phyloP scores from a whole-genome alignment of 2,329 filamentous ascomycete species.

The Diplocarpon rosae region DNA sequence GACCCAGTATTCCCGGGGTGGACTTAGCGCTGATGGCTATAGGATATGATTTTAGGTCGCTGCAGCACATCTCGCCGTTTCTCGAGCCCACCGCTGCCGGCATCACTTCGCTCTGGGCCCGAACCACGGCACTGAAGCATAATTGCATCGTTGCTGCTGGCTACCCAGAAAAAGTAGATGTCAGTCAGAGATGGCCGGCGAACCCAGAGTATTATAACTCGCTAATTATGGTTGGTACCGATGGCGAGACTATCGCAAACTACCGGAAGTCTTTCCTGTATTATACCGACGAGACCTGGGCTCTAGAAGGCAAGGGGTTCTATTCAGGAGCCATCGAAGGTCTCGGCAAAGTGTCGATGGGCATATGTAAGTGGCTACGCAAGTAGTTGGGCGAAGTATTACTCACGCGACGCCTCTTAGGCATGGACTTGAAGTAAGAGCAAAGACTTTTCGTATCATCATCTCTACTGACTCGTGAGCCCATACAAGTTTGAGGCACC shows the following conservation, averaged over 20 bases:
- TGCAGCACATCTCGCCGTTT: conserved; percentile 55
- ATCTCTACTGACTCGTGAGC: conserved; percentile 23
- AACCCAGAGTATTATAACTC: conserved; percentile 45
- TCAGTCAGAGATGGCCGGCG: conserved; percentile 36
- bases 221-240: conserved; percentile 41
- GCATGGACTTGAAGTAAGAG: conserved; percentile 50
- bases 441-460: background rate
- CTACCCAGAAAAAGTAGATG: conserved; percentile 60
- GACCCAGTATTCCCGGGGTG: no score
- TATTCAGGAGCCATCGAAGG: conserved; percentile 34
- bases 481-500: conserved; percentile 41
- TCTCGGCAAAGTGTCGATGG: conserved; percentile 42
- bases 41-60: conserved; percentile 65
- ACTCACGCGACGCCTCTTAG: conserved; percentile 19
- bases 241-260: conserved; percentile 50
- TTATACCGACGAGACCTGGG: conserved; percentile 51
- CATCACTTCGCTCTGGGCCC: conserved; percentile 61
- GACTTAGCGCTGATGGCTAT: background rate
- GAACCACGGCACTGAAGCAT: conserved; percentile 51
- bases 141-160: conserved; percentile 59
- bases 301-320: conserved; percentile 45
- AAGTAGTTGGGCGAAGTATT: background rate
- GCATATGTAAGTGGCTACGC: conserved; percentile 40
- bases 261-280: conserved; percentile 51
- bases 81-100: conserved; percentile 58